These are phyloP conservation scores for Flaveria bidentis DNA, from an alignment of 129 eudicot species.

Conservation along the genomic window DNA sequence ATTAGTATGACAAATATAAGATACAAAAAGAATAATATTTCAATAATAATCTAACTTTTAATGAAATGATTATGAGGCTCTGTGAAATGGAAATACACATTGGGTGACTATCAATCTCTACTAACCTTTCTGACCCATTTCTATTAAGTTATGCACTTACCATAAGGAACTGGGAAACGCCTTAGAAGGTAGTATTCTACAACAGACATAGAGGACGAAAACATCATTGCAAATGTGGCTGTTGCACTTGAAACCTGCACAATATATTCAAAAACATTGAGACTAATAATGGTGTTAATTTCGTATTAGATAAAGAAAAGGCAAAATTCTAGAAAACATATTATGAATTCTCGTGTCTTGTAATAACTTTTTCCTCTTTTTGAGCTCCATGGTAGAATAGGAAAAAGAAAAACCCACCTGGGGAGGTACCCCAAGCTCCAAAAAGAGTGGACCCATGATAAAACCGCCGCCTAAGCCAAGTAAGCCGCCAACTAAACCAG, in stretches of 20 bases:
- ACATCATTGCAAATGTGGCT: constrained; percentile 94
- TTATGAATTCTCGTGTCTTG: background rate
- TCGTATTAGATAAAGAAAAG: background rate
- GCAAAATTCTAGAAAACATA: background rate
- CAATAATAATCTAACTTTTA: background rate
- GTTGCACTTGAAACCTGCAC: constrained; percentile 97
- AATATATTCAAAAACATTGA: background rate
- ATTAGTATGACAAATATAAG: background rate
- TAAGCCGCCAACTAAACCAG: constrained; percentile 91
- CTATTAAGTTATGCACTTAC: constrained; percentile 38
- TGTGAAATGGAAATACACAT: background rate
- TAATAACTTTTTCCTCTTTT: background rate
- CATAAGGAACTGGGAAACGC: constrained; percentile 94
- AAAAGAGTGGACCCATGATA: constrained; percentile 89
- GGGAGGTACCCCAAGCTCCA: constrained; percentile 96
- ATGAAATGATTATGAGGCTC: background rate
- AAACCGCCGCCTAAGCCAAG: constrained; percentile 97
- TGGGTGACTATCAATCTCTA: background rate
- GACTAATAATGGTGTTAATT: background rate
- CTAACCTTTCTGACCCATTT: background rate
- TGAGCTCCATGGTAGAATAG: background rate
- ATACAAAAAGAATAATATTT: background rate
- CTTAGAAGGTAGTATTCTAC: constrained; percentile 90
- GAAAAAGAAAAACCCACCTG: constrained; percentile 47
- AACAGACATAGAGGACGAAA: constrained; percentile 96